These are phyloP conservation scores for Exobasidium rhododendri DNA, from an alignment of 1,284 basidiomycete genomes.

Conservation along the genomic window DNA sequence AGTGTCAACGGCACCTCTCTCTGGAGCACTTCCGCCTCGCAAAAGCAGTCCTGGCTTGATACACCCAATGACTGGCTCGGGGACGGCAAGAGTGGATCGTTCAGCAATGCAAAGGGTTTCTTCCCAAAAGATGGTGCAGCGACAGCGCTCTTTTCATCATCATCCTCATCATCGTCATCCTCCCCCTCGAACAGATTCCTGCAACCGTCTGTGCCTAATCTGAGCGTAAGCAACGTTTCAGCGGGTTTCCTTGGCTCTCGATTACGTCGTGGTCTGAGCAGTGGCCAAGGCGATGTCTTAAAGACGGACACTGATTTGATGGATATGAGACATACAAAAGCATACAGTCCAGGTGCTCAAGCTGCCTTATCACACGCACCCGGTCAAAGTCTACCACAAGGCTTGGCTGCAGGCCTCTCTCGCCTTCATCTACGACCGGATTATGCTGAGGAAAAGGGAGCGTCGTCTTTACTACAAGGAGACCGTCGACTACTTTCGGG, in stretches of 20 bases:
- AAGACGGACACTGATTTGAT: background rate
- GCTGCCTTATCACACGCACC: constrained; percentile 73
- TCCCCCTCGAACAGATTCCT: background rate
- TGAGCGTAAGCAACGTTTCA: constrained; percentile 23
- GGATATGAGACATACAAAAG: too few species aligned
- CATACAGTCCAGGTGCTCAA: constrained; percentile 65
- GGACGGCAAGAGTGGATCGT: background rate
- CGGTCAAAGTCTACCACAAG: constrained; percentile 80
- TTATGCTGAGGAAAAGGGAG: constrained; percentile 4
- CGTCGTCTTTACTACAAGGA: constrained; percentile 1
- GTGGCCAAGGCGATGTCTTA: background rate
- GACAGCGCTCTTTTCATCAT: background rate
- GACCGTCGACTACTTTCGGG: background rate
- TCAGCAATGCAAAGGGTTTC: background rate
- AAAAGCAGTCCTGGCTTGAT: too few species aligned
- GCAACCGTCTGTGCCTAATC: background rate
- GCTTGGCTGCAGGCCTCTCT: constrained; percentile 78
- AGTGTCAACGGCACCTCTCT: background rate
- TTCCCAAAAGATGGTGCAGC: background rate
- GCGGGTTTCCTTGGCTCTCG: constrained; percentile 21
- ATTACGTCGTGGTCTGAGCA: constrained; percentile 2
- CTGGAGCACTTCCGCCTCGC: background rate
- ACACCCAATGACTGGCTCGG: background rate
- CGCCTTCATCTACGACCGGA: constrained; percentile 66
- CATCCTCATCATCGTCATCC: too few species aligned